phyloP scores from a whole-genome alignment of 1,284 basidiomycete genomes.

The Termitomyces sp. region DNA sequence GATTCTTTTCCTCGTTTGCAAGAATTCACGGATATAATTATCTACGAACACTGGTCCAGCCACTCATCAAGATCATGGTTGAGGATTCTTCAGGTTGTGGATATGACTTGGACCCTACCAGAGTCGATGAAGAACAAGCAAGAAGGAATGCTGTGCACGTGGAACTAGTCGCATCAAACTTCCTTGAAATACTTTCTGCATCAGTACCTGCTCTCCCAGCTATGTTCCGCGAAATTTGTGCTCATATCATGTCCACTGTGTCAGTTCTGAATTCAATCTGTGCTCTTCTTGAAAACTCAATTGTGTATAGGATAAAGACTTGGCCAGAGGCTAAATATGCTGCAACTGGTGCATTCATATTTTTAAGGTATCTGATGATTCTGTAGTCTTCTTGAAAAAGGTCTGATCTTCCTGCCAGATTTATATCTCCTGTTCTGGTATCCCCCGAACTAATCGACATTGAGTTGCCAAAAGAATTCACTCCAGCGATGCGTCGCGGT shows the following conservation, averaged over 20 bases:
- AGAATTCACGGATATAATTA: slow-evolving; percentile 87
- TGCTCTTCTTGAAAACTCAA: neutral
- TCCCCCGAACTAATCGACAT: slow-evolving; percentile 82
- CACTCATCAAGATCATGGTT: slow-evolving; percentile 71
- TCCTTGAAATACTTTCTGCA: slow-evolving; percentile 71
- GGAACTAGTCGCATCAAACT: slow-evolving; percentile 69
- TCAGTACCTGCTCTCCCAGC: slow-evolving; percentile 71
- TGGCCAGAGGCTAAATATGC: slow-evolving; percentile 85
- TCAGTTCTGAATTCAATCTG: slow-evolving; percentile 37
- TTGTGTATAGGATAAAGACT: slow-evolving; percentile 43
- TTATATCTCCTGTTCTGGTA: slow-evolving; percentile 83
- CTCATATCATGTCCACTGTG: slow-evolving; percentile 79
- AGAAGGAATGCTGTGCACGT: slow-evolving; percentile 70
- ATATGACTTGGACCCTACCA: slow-evolving; percentile 76
- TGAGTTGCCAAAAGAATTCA: slow-evolving; percentile 64
- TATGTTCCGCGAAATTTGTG: slow-evolving; percentile 87
- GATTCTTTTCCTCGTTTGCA: slow-evolving; percentile 82
- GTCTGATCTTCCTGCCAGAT: slow-evolving; percentile 37
- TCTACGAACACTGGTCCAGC: slow-evolving; percentile 70
- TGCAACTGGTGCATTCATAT: slow-evolving; percentile 88
- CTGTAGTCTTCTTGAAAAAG: neutral
- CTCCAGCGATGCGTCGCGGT: slow-evolving; percentile 56
- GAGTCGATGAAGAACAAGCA: slow-evolving; percentile 57
- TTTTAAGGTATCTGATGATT: slow-evolving; percentile 56
- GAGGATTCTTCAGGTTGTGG: slow-evolving; percentile 69